Conservation (phyloP, 1,284 basidiomycete genomes). For the Malassezia cuniculi region DNA sequence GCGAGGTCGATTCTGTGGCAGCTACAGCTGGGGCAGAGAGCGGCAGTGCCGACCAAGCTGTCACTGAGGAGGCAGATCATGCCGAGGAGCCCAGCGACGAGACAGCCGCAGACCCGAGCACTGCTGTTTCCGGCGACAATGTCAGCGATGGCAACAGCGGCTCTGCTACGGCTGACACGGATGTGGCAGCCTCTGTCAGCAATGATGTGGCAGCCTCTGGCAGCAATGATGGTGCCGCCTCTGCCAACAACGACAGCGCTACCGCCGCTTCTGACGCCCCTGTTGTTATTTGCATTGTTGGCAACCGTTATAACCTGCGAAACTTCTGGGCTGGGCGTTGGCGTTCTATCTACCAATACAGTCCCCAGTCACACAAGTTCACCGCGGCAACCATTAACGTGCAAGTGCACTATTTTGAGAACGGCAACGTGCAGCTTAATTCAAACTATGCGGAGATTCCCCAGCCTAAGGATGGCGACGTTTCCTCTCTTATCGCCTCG, state of each 20-base stretch:
- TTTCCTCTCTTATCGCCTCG: conserved; percentile 17
- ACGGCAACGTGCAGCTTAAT: conserved; percentile 42
- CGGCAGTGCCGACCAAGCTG: not conserved
- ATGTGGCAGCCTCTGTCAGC: not conserved
- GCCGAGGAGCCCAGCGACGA: conserved; percentile 1
- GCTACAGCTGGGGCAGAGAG: not conserved
- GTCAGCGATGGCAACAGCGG: conserved; percentile 5
- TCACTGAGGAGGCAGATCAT: not conserved
- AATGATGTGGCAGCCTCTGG: no score
- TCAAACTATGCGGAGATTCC: no score
- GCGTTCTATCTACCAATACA: conserved; percentile 29
- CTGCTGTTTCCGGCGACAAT: not conserved
- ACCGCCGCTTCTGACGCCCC: not conserved
- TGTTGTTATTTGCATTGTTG: conserved; percentile 29
- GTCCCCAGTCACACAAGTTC: conserved; percentile 9
- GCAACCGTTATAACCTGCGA: conserved; percentile 37
- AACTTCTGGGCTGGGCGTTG: conserved; percentile 43
- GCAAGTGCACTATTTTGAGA: conserved; percentile 43
- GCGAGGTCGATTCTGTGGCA: conserved; percentile 8
- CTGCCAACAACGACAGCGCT: conserved; percentile 3
- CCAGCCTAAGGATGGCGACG: no score
- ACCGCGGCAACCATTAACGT: conserved; percentile 16
- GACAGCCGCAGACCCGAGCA: not conserved
- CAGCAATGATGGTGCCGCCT: no score
- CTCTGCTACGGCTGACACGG: not conserved